Conservation (phyloP, 768 basidiomycete species). For the Tubosaeta sp. region DNA sequence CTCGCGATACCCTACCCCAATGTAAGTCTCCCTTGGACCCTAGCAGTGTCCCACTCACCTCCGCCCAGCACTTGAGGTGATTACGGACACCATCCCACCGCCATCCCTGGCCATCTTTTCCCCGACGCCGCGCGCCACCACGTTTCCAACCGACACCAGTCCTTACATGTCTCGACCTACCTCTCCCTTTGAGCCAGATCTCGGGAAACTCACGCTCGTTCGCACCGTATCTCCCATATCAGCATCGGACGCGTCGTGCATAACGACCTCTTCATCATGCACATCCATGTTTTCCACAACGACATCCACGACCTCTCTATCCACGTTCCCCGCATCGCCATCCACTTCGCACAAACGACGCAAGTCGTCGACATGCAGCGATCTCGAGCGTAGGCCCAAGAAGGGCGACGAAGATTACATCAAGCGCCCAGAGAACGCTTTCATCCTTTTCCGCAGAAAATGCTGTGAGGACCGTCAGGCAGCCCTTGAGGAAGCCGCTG, state of each 20-base stretch:
- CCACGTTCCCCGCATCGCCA: slow-evolving; percentile 32
- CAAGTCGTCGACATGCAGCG: slow-evolving; percentile 46
- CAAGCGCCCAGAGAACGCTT: slow-evolving; percentile 81
- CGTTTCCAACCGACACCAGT: slow-evolving; percentile 42
- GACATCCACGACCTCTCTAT: slow-evolving; percentile 31
- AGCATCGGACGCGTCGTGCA: slow-evolving; percentile 14
- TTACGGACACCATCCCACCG: slow-evolving; percentile 54
- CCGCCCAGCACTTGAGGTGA: slow-evolving; percentile 66
- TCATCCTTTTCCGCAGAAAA: slow-evolving; percentile 78
- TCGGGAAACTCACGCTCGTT: slow-evolving; percentile 36
- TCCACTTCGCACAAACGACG: slow-evolving; percentile 45
- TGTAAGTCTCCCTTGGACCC: slow-evolving; percentile 29
- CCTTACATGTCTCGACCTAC: slow-evolving; percentile 62
- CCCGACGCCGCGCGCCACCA: slow-evolving; percentile 54
- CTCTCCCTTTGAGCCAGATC: slow-evolving; percentile 74
- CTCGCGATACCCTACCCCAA: slow-evolving; percentile 64
- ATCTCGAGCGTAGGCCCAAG: slow-evolving; percentile 46
- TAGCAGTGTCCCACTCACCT: slow-evolving; percentile 13
- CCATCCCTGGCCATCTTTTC: slow-evolving; percentile 55
- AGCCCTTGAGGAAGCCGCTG: slow-evolving; percentile 44
- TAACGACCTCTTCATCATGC: slow-evolving; percentile 32
- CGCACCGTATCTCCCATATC: slow-evolving; percentile 43
- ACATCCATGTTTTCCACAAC: slow-evolving; percentile 40
- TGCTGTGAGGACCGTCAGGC: slow-evolving; percentile 70
- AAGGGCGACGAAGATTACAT: slow-evolving; percentile 81